Evolutionary conservation across 164 flowering plant genomes (phyloP).

Genomic region (Sextonia rubra): DNA sequence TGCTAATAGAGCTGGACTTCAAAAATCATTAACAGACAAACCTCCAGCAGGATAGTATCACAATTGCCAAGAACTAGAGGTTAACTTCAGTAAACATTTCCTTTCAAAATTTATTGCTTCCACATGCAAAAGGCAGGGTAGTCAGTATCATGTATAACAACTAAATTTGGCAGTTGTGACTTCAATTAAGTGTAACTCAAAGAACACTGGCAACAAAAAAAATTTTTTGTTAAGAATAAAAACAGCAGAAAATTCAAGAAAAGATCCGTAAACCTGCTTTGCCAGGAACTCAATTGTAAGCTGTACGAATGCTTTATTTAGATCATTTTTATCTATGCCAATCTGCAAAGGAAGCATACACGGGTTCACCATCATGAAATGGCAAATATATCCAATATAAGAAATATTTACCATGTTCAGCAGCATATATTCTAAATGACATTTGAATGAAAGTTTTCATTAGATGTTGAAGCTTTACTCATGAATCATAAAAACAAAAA

Average conservation of each 20-base stretch:
- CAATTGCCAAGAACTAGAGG: no score
- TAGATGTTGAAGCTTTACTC: background rate
- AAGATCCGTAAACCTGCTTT: conserved; percentile 62
- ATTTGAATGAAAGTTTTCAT: background rate
- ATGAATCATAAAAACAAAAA: conserved; percentile 1
- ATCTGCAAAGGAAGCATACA: conserved; percentile 45
- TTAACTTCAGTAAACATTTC: background rate
- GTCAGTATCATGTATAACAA: background rate
- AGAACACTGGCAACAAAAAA: background rate
- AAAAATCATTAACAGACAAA: no score
- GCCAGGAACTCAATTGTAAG: conserved; percentile 85
- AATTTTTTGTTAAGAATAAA: background rate
- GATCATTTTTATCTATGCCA: conserved; percentile 76
- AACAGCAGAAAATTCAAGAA: background rate
- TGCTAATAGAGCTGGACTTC: no score
- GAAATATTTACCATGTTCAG: background rate
- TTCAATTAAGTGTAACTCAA: background rate
- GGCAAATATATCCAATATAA: background rate
- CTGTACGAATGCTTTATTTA: conserved; percentile 74
- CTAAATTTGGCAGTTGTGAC: background rate
- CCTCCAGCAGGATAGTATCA: no score
- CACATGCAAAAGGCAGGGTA: background rate
- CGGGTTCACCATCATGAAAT: background rate
- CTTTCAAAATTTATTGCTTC: background rate
- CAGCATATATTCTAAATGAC: background rate